Evolutionary conservation across 202 grass and related monocot genomes (phyloP).

Genomic region (Musa balbisiana): DNA sequence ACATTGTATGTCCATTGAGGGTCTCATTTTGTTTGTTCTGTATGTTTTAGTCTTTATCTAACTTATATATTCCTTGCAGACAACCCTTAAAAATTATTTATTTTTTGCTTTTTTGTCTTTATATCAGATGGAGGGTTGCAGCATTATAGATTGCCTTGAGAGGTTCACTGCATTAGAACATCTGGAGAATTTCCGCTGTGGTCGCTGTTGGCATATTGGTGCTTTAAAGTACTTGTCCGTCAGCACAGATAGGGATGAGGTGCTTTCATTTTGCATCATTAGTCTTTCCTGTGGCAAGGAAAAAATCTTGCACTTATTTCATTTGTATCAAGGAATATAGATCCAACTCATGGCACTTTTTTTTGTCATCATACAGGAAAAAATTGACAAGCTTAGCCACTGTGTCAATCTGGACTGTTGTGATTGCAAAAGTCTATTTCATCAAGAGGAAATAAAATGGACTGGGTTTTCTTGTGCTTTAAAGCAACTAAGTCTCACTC

Average conservation of each 20-base stretch:
- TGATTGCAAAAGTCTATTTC: conserved; percentile 49
- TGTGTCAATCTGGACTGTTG: conserved; percentile 66
- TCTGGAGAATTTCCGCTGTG: conserved; percentile 75
- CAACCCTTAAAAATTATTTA: conserved; percentile 18
- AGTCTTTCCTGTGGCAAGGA: not conserved
- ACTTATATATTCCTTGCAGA: conserved; percentile 19
- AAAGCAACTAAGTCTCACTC: conserved; percentile 71
- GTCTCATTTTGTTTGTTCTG: conserved; percentile 34
- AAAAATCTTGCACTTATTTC: not conserved
- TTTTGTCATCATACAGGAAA: conserved; percentile 41
- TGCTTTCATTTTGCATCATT: conserved; percentile 27
- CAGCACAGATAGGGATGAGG: conserved; percentile 52
- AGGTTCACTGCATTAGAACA: conserved; percentile 66
- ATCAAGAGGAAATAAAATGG: conserved; percentile 48
- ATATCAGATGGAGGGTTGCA: conserved; percentile 61
- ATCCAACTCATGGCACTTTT: not conserved
- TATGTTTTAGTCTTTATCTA: conserved; percentile 23
- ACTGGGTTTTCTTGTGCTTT: conserved; percentile 51
- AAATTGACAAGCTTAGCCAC: conserved; percentile 48
- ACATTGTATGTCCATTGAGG: conserved; percentile 63
- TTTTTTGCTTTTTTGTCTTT: conserved; percentile 23
- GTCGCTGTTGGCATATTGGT: conserved; percentile 74
- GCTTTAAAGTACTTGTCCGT: conserved; percentile 60
- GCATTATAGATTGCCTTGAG: conserved; percentile 63
- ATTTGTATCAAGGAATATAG: not conserved